Evolutionary conservation across 768 basidiomycete genomes (phyloP).

Genomic region (Calocera cornea): DNA sequence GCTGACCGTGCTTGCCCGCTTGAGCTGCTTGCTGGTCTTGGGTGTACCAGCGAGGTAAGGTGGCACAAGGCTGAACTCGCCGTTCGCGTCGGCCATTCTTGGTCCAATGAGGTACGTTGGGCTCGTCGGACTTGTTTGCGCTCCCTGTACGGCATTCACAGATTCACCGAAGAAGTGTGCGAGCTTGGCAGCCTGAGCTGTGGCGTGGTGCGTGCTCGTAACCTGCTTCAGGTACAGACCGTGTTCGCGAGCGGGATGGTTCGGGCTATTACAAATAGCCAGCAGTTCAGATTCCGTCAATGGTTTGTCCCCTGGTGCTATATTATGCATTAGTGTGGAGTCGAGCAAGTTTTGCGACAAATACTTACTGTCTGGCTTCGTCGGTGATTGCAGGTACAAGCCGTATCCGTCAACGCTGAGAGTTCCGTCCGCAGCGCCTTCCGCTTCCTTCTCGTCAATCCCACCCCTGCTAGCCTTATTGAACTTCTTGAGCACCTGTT

Average conservation of each 20-base stretch:
- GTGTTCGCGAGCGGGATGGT: slow-evolving; percentile 65
- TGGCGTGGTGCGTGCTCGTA: slow-evolving; percentile 24
- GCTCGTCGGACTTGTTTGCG: slow-evolving; percentile 19
- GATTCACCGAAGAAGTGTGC: slow-evolving; percentile 36
- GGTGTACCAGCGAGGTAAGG: slow-evolving; percentile 7
- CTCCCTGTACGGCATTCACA: slow-evolving; percentile 22
- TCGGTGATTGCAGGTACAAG: slow-evolving; percentile 47
- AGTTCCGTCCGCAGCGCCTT: slow-evolving; percentile 39
- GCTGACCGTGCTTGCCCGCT: slow-evolving; percentile 89
- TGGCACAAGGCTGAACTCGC: slow-evolving; percentile 22
- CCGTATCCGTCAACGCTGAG: slow-evolving; percentile 83
- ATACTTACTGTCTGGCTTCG: slow-evolving; percentile 34
- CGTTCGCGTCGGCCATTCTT: slow-evolving; percentile 18
- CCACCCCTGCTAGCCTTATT: slow-evolving; percentile 34
- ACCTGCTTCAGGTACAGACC: slow-evolving; percentile 61
- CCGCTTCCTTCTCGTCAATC: slow-evolving; percentile 14
- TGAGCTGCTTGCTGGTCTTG: slow-evolving; percentile 39
- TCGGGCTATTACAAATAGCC: slow-evolving; percentile 64
- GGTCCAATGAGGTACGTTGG: slow-evolving; percentile 26
- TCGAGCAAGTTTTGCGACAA: not conserved
- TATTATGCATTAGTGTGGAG: slow-evolving; percentile 8
- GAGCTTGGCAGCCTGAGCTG: slow-evolving; percentile 28
- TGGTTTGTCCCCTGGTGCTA: slow-evolving; percentile 41
- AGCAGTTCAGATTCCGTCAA: slow-evolving; percentile 71
- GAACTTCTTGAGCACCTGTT: slow-evolving; percentile 82